Conservation (phyloP, 1,139 yeast genomes). For the Starmera stellimalicola region DNA sequence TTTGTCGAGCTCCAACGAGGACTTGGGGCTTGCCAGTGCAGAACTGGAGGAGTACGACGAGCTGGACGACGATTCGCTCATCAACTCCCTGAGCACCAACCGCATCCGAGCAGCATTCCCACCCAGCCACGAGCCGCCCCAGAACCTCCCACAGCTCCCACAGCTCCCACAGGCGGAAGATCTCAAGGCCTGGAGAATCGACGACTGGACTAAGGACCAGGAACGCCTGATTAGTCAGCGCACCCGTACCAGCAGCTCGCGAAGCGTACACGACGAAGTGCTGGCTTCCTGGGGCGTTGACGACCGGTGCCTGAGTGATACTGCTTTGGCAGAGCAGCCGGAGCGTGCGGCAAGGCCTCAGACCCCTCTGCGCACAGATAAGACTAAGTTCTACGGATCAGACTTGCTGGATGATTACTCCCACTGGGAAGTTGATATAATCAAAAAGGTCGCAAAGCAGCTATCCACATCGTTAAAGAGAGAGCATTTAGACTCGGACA, state of each 20-base stretch:
- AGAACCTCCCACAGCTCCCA: constrained; percentile 7
- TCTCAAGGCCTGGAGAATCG: constrained; percentile 16
- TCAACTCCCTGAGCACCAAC: constrained; percentile 15
- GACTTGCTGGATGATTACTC: constrained; percentile 14
- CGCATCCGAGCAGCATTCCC: constrained; percentile 8
- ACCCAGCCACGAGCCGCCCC: constrained; percentile 7
- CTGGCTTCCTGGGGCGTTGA: constrained; percentile 22
- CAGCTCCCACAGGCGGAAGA: no score
- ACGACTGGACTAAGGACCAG: constrained; percentile 20
- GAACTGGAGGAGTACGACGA: constrained; percentile 9
- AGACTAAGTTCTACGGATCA: constrained; percentile 19
- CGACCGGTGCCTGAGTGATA: constrained; percentile 9
- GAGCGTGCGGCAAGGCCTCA: background rate
- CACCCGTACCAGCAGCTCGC: constrained; percentile 1
- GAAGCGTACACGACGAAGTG: constrained; percentile 7
- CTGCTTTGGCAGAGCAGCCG: constrained; percentile 1
- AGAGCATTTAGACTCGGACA: constrained; percentile 2
- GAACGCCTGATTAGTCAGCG: constrained; percentile 10
- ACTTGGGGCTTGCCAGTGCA: background rate
- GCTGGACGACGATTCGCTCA: constrained; percentile 16
- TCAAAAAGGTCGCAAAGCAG: constrained; percentile 16
- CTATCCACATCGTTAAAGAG: constrained; percentile 15
- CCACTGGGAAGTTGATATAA: constrained; percentile 16
- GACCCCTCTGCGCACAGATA: constrained; percentile 1
- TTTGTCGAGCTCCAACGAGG: constrained; percentile 12